Evolutionary conservation across 129 eudicot genomes (phyloP).

Genomic region (Saussurea involucrata): DNA sequence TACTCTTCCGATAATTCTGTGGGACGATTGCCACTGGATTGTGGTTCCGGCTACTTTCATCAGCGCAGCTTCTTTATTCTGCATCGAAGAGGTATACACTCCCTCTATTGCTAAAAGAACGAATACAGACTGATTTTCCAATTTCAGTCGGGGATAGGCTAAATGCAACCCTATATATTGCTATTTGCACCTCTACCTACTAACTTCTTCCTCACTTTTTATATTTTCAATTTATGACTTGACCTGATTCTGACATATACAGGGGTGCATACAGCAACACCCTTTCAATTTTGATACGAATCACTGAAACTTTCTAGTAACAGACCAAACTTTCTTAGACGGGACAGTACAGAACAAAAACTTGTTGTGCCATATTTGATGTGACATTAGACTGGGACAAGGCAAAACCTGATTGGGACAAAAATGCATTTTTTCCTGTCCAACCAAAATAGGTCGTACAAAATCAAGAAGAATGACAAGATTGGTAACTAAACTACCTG

Average conservation of each 20-base stretch:
- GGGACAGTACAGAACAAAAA: no score
- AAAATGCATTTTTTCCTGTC: no score
- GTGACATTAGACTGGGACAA: background rate
- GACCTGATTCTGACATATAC: no score
- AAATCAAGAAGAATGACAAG: background rate
- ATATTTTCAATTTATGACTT: no score
- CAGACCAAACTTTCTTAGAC: no score
- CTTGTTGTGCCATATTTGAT: background rate
- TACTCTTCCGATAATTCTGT: constrained; percentile 87
- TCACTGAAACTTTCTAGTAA: background rate
- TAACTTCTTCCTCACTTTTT: no score
- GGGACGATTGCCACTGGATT: constrained; percentile 99
- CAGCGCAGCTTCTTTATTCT: constrained; percentile 95
- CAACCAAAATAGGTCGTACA: background rate
- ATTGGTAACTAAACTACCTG: background rate
- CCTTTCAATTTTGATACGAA: background rate
- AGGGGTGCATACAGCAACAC: no score
- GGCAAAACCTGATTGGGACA: background rate
- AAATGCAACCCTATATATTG: no score
- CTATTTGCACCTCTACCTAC: no score
- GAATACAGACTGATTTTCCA: constrained; percentile 3
- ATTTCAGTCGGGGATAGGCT: background rate
- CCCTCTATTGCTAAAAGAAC: background rate
- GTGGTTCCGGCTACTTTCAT: constrained; percentile 98
- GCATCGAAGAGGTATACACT: constrained; percentile 93